Conservation (phyloP, 331 rosid genomes). For the Dryas integrifolia region DNA sequence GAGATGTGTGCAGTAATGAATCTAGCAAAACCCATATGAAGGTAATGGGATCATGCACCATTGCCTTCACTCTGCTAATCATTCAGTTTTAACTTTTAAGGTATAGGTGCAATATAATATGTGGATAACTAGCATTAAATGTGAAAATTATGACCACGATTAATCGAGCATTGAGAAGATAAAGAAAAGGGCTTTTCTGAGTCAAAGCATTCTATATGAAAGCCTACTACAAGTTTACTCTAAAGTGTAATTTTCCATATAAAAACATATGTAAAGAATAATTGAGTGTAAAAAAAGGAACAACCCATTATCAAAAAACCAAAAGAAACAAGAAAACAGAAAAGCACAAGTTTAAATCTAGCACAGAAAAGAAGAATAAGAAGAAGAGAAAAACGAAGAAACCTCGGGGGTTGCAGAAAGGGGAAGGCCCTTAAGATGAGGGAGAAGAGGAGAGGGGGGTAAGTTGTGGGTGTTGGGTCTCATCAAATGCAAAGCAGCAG, state of each 20-base stretch:
- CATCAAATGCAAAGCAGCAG: conserved; percentile 38
- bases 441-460: conserved; percentile 8
- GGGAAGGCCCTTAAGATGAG: conserved; percentile 2
- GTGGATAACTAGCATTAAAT: too few species aligned
- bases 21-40: background rate
- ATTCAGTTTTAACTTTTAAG: too few species aligned
- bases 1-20: background rate
- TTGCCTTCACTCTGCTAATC: too few species aligned
- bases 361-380: too few species aligned
- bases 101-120: too few species aligned
- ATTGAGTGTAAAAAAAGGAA: background rate
- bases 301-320: background rate
- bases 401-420: background rate
- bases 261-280: background rate
- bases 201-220: background rate
- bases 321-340: background rate
- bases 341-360: background rate
- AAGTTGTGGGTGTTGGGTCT: conserved; percentile 23
- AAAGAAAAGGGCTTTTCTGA: background rate
- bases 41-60: too few species aligned
- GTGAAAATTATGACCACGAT: too few species aligned
- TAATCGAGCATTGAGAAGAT: background rate
- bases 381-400: too few species aligned
- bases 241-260: too few species aligned
- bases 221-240: background rate